phyloP scores from a whole-genome alignment of 257 asterid species.

The Lantana camara region DNA sequence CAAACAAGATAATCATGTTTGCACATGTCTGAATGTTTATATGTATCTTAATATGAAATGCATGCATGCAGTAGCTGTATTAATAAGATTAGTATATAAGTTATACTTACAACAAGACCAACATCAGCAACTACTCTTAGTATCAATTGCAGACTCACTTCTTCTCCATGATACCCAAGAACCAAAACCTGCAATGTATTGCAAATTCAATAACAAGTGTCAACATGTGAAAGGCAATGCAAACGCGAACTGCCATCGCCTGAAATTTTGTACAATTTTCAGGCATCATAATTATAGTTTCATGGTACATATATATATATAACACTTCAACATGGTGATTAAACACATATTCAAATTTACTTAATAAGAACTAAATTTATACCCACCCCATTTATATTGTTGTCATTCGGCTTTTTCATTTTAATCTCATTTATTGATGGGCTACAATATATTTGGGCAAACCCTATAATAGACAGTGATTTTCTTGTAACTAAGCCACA shows the following conservation, averaged over 20 bases:
- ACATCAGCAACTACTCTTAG: constrained; percentile 97
- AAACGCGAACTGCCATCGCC: background rate
- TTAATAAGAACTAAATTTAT: too few relatives aligned
- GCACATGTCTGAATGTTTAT: background rate
- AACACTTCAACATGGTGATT: too few relatives aligned
- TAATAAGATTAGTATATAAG: constrained; percentile 10
- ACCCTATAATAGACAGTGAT: too few relatives aligned
- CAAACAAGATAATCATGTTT: constrained; percentile 2
- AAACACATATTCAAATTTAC: background rate
- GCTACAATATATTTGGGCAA: too few relatives aligned
- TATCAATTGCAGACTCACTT: constrained; percentile 80
- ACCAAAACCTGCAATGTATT: constrained; percentile 61
- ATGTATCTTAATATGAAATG: background rate
- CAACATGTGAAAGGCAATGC: constrained; percentile 19
- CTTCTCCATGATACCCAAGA: constrained; percentile 93
- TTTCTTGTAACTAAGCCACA: too few relatives aligned
- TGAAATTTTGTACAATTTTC: background rate
- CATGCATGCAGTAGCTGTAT: constrained; percentile 18
- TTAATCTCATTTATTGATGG: too few relatives aligned
- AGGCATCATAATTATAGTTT: background rate
- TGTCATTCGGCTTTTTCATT: too few relatives aligned
- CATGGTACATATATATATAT: background rate
- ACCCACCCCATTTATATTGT: too few relatives aligned
- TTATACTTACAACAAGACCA: constrained; percentile 85
- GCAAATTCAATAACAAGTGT: constrained; percentile 25